Percentiles rank a stretch among this genome's conserved stretches.
Evolutionary conservation across 164 flowering plant genomes (phyloP).

Genomic region (Warburgia ugandensis): DNA sequence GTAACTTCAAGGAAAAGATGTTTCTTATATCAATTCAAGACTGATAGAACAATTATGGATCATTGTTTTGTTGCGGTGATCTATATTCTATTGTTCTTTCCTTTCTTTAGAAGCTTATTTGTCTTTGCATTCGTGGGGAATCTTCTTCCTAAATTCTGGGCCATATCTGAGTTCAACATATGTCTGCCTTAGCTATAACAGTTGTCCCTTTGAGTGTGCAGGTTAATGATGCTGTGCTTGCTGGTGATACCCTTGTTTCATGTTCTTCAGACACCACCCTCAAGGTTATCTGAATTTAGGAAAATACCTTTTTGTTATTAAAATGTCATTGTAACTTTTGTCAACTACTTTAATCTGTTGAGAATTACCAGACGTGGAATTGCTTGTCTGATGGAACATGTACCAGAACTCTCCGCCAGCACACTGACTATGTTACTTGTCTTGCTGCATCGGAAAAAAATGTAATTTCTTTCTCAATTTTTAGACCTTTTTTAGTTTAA

Average conservation of each 20-base stretch:
- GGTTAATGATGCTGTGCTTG: slow-evolving; percentile 92
- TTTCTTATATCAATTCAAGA: too few species aligned
- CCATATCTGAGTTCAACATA: background rate
- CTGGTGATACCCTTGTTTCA: slow-evolving; percentile 78
- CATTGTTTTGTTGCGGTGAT: too few species aligned
- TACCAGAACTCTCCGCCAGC: slow-evolving; percentile 75
- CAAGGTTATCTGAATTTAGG: slow-evolving; percentile 44
- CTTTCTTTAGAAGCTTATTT: background rate
- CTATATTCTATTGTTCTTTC: background rate
- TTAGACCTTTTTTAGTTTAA: slow-evolving; percentile 4
- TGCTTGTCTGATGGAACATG: slow-evolving; percentile 78
- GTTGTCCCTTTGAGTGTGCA: slow-evolving; percentile 25
- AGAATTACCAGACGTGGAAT: slow-evolving; percentile 66
- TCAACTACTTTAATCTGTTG: background rate
- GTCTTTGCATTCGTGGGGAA: background rate
- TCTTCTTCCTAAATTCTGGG: too few species aligned
- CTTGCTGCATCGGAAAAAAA: slow-evolving; percentile 81
- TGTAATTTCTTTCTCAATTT: slow-evolving; percentile 47
- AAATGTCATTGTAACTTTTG: background rate
- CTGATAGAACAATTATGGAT: too few species aligned
- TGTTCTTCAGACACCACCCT: slow-evolving; percentile 93
- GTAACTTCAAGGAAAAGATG: too few species aligned
- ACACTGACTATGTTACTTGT: slow-evolving; percentile 95
- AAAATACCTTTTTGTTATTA: slow-evolving; percentile 6
- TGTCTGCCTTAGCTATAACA: slow-evolving; percentile 1